phyloP scores from a whole-genome alignment of 2,329 filamentous ascomycete species.

The Stenocarpella maydis region DNA sequence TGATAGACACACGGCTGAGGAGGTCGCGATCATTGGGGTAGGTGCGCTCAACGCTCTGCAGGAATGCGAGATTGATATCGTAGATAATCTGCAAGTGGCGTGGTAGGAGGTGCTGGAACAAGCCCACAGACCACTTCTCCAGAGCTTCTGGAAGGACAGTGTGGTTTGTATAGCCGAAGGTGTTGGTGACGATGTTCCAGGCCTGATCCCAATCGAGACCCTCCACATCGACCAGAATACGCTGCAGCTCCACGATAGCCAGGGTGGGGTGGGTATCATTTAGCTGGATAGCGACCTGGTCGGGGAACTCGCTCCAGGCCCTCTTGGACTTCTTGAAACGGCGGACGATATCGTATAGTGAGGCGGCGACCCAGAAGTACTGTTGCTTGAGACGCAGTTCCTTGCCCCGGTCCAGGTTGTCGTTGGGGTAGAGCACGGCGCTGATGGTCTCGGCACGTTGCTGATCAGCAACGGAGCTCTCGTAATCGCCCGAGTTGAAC shows the following conservation, averaged over 20 bases:
- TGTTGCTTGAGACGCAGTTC: conserved; percentile 98
- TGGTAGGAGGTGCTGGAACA: conserved; percentile 91
- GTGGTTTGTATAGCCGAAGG: conserved; percentile 98
- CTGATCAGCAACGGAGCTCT: conserved; percentile 97
- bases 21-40: conserved; percentile 92
- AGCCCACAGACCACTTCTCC: conserved; percentile 96
- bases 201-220: conserved; percentile 92
- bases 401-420: conserved; percentile 95
- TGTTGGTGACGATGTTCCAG: conserved; percentile 81
- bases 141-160: conserved; percentile 96
- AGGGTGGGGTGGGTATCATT: conserved; percentile 98
- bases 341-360: conserved; percentile 93
- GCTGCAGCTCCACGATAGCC: conserved; percentile 93
- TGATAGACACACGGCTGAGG: conserved; percentile 88
- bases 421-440: conserved; percentile 95
- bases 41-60: conserved; percentile 87
- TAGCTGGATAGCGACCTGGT: conserved; percentile 95
- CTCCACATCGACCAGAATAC: conserved; percentile 89
- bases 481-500: conserved; percentile 93
- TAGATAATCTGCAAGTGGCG: conserved; percentile 97
- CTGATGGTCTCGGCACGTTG: conserved; percentile 99
- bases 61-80: conserved; percentile 95
- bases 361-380: conserved; percentile 99
- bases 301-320: conserved; percentile 89
- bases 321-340: conserved; percentile 98